Percentiles rank a stretch among this genome's conserved stretches.
These are phyloP conservation scores for Chrysosphaeria jannelii DNA, from an alignment of 2,329 filamentous ascomycete genomes.

Conservation along the genomic window DNA sequence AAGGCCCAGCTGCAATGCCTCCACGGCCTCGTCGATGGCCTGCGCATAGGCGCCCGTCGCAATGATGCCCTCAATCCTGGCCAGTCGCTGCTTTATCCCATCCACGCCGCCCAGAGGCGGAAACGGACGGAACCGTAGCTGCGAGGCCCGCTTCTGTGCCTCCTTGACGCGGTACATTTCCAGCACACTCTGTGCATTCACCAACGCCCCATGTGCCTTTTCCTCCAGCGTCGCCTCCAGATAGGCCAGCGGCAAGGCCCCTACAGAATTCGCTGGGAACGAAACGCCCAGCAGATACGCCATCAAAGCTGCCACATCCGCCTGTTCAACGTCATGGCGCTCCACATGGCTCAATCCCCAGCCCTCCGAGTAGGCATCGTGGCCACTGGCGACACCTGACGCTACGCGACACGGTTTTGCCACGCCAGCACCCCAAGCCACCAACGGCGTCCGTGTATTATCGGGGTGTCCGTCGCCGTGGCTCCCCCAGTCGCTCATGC, in stretches of 20 bases:
- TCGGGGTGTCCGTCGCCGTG: constrained; percentile 94
- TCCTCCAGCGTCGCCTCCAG: constrained; percentile 38
- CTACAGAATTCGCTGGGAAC: constrained; percentile 89
- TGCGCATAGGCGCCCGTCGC: constrained; percentile 33
- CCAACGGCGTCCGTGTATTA: constrained; percentile 79
- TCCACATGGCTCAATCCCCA: constrained; percentile 59
- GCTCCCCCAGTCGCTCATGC: constrained; percentile 98
- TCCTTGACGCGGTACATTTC: constrained; percentile 97
- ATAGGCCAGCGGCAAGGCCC: constrained; percentile 64
- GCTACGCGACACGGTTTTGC: constrained; percentile 34
- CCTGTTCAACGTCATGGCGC: constrained; percentile 76
- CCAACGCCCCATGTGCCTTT: constrained; percentile 59
- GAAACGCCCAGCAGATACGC: constrained; percentile 65
- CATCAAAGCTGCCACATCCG: constrained; percentile 87
- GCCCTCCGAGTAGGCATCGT: constrained; percentile 73
- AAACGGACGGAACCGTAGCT: constrained; percentile 55
- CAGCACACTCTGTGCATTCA: constrained; percentile 62
- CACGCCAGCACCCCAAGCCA: constrained; percentile 80
- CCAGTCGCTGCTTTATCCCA: constrained; percentile 29
- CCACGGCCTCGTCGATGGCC: constrained; percentile 50
- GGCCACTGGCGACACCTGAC: constrained; percentile 31
- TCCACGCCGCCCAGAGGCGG: constrained; percentile 19
- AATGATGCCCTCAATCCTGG: constrained; percentile 38
- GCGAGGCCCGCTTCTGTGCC: constrained; percentile 42
- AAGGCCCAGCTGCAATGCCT: constrained; percentile 46